Conservation (phyloP, 805 yeast species). For the Yamadazyma tumulicola region DNA sequence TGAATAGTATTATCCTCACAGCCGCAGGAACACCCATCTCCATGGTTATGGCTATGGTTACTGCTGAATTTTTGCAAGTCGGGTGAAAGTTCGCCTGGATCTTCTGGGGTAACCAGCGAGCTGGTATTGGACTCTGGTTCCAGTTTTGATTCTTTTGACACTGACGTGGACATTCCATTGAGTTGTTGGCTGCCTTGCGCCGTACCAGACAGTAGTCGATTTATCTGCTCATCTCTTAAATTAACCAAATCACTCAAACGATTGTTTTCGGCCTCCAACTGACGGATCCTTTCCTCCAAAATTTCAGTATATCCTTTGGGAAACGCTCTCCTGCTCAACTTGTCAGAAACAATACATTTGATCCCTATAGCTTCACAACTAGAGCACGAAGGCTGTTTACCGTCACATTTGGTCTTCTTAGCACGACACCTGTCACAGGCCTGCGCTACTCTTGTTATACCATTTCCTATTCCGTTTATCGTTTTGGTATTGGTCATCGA, state of each 20-base stretch:
- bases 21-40: slow-evolving; percentile 50
- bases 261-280: slow-evolving; percentile 76
- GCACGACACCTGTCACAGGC: slow-evolving; percentile 89
- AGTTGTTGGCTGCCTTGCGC: background rate
- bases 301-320: slow-evolving; percentile 93
- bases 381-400: slow-evolving; percentile 65
- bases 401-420: slow-evolving; percentile 77
- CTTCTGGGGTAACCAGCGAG: background rate
- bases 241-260: slow-evolving; percentile 62
- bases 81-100: background rate
- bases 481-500: slow-evolving; percentile 26
- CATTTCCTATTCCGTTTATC: slow-evolving; percentile 68
- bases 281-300: slow-evolving; percentile 82
- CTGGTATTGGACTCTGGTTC: background rate
- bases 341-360: slow-evolving; percentile 85
- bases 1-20: slow-evolving; percentile 42
- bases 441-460: slow-evolving; percentile 72
- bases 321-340: slow-evolving; percentile 78
- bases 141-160: background rate
- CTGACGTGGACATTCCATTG: background rate
- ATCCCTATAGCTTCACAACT: slow-evolving; percentile 82
- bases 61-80: background rate
- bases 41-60: slow-evolving; percentile 18
- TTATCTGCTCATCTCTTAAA: slow-evolving; percentile 61
- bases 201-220: no score